These are phyloP conservation scores for Naganishia vaughanmartiniae DNA, from an alignment of 768 basidiomycete species.

Conservation along the genomic window DNA sequence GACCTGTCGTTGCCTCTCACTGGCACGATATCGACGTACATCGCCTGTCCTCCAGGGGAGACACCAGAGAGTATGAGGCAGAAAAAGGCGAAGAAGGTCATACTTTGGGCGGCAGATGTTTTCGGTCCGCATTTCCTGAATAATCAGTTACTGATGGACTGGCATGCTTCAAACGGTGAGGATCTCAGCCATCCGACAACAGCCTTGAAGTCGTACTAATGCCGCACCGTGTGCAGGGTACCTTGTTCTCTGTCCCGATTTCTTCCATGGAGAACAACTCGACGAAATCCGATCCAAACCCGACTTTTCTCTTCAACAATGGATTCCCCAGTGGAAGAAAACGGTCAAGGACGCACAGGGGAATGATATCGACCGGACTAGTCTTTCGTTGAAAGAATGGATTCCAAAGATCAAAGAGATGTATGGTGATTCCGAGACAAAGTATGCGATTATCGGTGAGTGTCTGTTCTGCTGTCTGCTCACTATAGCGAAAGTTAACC, in stretches of 20 bases:
- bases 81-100: constrained; percentile 54
- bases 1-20: constrained; percentile 3
- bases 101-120: constrained; percentile 64
- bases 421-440: constrained; percentile 54
- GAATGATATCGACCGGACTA: constrained; percentile 52
- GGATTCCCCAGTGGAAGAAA: constrained; percentile 49
- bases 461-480: not conserved
- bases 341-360: constrained; percentile 27
- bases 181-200: not conserved
- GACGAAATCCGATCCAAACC: constrained; percentile 54
- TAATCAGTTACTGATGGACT: constrained; percentile 64
- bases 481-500: not conserved
- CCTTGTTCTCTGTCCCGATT: constrained; percentile 62
- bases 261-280: constrained; percentile 64
- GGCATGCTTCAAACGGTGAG: constrained; percentile 62
- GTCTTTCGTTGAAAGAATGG: constrained; percentile 58
- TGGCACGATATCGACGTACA: constrained; percentile 28
- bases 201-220: not conserved
- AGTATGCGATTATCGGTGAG: constrained; percentile 30
- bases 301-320: constrained; percentile 54
- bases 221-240: constrained; percentile 55
- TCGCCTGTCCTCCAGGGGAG: constrained; percentile 23
- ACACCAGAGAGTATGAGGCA: constrained; percentile 17
- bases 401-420: constrained; percentile 57
- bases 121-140: constrained; percentile 64